Conservation (phyloP, 2,329 filamentous ascomycete genomes). For the Graphilbum ipis-grandicollis region DNA sequence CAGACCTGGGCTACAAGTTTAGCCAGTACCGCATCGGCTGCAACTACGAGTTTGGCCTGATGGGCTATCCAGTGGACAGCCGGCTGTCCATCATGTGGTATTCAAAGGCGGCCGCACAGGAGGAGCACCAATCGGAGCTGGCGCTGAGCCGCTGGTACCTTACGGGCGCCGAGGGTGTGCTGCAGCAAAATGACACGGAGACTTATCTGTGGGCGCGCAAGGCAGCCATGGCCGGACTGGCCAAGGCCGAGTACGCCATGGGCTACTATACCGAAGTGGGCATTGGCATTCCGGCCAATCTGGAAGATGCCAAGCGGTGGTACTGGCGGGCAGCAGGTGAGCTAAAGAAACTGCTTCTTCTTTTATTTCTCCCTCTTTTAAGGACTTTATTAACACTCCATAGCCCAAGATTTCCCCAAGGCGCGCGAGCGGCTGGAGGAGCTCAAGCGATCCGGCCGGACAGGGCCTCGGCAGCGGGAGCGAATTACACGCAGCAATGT, state of each 20-base stretch:
- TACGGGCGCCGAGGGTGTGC: conserved; percentile 71
- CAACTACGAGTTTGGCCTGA: conserved; percentile 74
- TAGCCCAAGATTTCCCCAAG: conserved; percentile 88
- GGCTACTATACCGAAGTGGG: conserved; percentile 94
- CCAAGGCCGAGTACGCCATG: conserved; percentile 96
- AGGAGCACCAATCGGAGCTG: conserved; percentile 84
- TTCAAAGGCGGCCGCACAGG: conserved; percentile 73
- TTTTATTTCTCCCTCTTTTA: conserved; percentile 17
- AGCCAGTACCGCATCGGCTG: conserved; percentile 81
- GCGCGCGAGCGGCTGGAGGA: conserved; percentile 86
- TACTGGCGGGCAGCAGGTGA: conserved; percentile 93
- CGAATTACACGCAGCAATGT: conserved; percentile 68
- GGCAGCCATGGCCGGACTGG: conserved; percentile 69
- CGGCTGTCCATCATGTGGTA: conserved; percentile 87
- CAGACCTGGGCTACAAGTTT: conserved; percentile 83
- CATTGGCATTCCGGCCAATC: conserved; percentile 68
- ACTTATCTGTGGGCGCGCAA: conserved; percentile 96
- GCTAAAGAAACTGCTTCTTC: conserved; percentile 26
- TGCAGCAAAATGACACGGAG: conserved; percentile 86
- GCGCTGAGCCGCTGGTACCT: conserved; percentile 85
- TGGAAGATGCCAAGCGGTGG: conserved; percentile 96
- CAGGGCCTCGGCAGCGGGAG: conserved; percentile 55
- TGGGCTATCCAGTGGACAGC: conserved; percentile 71
- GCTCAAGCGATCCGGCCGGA: conserved; percentile 63
- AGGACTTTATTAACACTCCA: neutral